A percentile compares a stretch with the other conserved stretches of the same genome.
Conservation (phyloP, 345 rosid genomes). For the Syzygium aromaticum region DNA sequence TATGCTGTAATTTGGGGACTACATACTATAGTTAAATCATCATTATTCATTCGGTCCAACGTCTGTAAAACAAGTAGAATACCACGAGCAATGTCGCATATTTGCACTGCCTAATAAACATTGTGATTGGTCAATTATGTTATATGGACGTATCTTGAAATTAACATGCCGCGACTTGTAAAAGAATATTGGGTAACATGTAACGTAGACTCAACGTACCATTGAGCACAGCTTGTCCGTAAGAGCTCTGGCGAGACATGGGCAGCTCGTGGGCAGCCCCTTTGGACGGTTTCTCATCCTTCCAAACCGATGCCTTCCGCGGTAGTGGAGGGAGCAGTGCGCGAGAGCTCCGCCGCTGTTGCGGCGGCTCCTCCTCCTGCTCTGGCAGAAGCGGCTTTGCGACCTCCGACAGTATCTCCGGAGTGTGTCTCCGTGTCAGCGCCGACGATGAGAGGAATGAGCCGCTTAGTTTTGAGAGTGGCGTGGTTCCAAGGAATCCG, state of each 20-base stretch:
- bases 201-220: slow-evolving; percentile 29
- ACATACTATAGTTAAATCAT: background rate
- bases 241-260: slow-evolving; percentile 54
- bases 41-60: background rate
- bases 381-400: slow-evolving; percentile 40
- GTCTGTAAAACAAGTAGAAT: background rate
- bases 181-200: background rate
- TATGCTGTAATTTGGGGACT: background rate
- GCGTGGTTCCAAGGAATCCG: slow-evolving; percentile 49
- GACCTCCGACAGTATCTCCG: slow-evolving; percentile 34
- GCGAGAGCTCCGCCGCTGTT: slow-evolving; percentile 15
- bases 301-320: slow-evolving; percentile 19
- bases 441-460: slow-evolving; percentile 64
- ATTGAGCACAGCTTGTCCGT: slow-evolving; percentile 71
- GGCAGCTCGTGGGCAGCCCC: slow-evolving; percentile 47
- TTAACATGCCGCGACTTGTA: background rate
- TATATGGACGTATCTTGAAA: background rate
- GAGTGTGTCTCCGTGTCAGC: slow-evolving; percentile 53
- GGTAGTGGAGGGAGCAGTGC: slow-evolving; percentile 22
- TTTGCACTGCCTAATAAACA: background rate
- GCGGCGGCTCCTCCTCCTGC: slow-evolving; percentile 24
- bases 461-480: slow-evolving; percentile 49
- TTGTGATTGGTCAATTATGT: background rate
- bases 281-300: slow-evolving; percentile 23
- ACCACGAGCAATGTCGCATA: background rate